Evolutionary conservation across 192 early-diverging fungal species (phyloP), one percentile per base, ranked within the genome.

Genomic region (Backusella sp.): DNA sequence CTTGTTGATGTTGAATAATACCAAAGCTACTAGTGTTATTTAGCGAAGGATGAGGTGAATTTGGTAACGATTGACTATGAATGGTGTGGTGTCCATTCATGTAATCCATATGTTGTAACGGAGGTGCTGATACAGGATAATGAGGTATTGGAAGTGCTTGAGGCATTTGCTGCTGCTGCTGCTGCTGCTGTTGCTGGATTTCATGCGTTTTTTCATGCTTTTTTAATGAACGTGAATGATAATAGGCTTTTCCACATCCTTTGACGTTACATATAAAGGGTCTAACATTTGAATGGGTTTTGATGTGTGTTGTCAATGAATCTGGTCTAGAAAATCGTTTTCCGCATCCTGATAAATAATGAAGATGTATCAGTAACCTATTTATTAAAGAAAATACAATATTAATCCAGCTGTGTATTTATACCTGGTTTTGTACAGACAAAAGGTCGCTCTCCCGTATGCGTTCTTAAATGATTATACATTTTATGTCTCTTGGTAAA

Each of bases 401-500:
- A 56, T 56, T 0, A 56, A 28, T 56, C 8, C 1, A n/a, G 66
- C 8, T 44, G 9, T 71, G 21, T 74, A 77, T 78, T 17, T 35
- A 23, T 35, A 79, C 78, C 74, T 4, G 84, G 79, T 1, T 86
- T 84, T 15, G 79, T 78, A 68, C 93, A 94, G 36, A 85, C 82
- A 83, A 91, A 92, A 3, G 93, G 93, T 65, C 88, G 85, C 72
- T 94, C 92, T 39, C 92, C 92, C 3, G 91, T 94, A 72, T 94
- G 91, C 0, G 88, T 92, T 6, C 92, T 84, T 72, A 91, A 83
- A 71, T 94, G 92, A 68, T 91, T 91, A 46, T 87, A 88, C 73
- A 93, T 84, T 68, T 93, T 91, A 65, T 91, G 90, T 32, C 90
- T 85, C 76, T 91, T 89, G 72, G 89, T 81, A 85, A 93, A 93